Conservation (phyloP, 331 rosid genomes). For the Erythrophleum ivorense region DNA sequence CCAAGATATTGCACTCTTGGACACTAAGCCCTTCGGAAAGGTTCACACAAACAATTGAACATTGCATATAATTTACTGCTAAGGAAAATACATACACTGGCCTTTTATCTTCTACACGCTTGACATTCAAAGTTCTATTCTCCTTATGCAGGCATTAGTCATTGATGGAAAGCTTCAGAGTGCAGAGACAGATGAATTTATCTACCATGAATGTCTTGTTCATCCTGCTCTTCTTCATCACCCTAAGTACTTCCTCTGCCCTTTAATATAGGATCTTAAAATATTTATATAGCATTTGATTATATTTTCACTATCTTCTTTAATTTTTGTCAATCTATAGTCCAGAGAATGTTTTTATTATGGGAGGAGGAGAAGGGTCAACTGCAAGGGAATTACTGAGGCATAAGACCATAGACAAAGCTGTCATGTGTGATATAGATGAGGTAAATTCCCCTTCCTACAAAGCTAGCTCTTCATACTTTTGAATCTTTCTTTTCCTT, state of each 20-base stretch:
- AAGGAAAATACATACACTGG: neutral
- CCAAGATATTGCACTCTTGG: constrained; percentile 94
- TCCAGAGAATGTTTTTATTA: constrained; percentile 78
- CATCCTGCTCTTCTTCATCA: constrained; percentile 93
- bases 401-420: constrained; percentile 81
- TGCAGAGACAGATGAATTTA: constrained; percentile 95
- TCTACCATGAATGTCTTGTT: constrained; percentile 96
- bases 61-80: constrained; percentile 1
- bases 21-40: constrained; percentile 98
- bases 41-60: constrained; percentile 36
- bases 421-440: constrained; percentile 96
- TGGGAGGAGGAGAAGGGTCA: constrained; percentile 99
- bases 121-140: neutral
- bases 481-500: neutral
- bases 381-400: constrained; percentile 95
- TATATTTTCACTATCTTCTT: neutral
- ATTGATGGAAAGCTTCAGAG: constrained; percentile 99
- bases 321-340: constrained; percentile 42
- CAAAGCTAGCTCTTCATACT: neutral
- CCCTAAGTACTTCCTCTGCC: constrained; percentile 62
- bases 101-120: constrained; percentile 4
- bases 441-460: constrained; percentile 52
- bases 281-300: constrained; percentile 8
- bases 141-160: constrained; percentile 69
- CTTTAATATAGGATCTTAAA: neutral